Base-by-base conservation (phyloP, 306 rosid species). In the Cicer judaicum region DNA sequence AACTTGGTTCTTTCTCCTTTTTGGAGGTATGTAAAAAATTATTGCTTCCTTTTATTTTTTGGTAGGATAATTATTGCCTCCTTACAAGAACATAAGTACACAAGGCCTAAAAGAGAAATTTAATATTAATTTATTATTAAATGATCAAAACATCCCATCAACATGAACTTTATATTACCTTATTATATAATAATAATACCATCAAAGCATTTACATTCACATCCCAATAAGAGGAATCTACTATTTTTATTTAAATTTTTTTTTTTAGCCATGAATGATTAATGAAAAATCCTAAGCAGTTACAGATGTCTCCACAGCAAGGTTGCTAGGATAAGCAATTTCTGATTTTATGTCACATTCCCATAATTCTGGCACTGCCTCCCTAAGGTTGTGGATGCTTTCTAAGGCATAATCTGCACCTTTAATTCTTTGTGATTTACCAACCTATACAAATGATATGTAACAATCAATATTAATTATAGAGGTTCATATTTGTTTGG, bases 341-440 rank as follows among this genome's bases (percentile, higher is more conserved):
- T 88, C 89, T 47, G 98, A 85, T 88, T 85, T 89, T 21, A 68
- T 74, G 19, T 84, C 93, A 70, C 54, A 86, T 47, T 95, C 93
- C 97, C 96, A 95, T 41, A 95, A 84, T 76, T 95, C 92, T 49
- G 96, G 90, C 46, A 95, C 64, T 68, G 98, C 99, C 43, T 95
- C 97, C 68, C 92, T 95, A 1, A 95, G 90, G 66, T 95, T 95
- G 83, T 95, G 99, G 71, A 92, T 92, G 81, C 97, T 95, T 83
- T 92, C 98, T 48, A 95, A 79, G 5, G 96, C 98, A 85, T 86
- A 89, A 84, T 95, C 99, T 21, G 99, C 98, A 29, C 93, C 99
- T 86, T 90, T 90, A 21, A 89, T 86, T 77, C 92, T 89, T 74
- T 92, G 96, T 5, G 96, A 85, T 54, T 80, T 87, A n/a, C 98